Conservation (phyloP, 192 early-diverging fungal genomes). For the Coemansia sp. region DNA sequence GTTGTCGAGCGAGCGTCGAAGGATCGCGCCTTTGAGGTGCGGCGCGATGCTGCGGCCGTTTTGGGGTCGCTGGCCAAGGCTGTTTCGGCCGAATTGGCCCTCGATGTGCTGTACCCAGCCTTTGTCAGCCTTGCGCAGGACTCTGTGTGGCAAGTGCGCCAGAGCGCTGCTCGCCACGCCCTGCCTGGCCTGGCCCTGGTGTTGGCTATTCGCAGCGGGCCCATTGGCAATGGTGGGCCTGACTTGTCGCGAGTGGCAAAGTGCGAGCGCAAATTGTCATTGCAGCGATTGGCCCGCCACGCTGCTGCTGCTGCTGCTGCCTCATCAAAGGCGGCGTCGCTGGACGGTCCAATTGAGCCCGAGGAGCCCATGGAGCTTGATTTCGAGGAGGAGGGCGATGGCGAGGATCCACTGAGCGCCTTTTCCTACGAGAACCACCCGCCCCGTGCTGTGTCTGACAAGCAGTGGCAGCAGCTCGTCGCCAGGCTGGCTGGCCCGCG, state of each 20-base stretch:
- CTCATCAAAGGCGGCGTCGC: background rate
- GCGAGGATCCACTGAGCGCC: constrained; percentile 5
- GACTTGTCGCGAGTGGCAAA: background rate
- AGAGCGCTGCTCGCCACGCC: constrained; percentile 49
- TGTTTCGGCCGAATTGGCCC: constrained; percentile 43
- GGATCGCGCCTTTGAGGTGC: constrained; percentile 47
- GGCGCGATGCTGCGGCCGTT: constrained; percentile 52
- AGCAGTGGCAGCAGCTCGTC: constrained; percentile 50
- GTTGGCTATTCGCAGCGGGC: constrained; percentile 20
- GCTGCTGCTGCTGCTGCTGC: background rate
- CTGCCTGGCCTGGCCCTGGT: constrained; percentile 49
- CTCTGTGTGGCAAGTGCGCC: constrained; percentile 52
- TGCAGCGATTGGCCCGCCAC: constrained; percentile 24
- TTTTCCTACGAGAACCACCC: constrained; percentile 27
- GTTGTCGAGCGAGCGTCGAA: constrained; percentile 46
- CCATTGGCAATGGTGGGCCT: background rate
- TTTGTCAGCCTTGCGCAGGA: constrained; percentile 42
- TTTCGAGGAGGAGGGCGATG: background rate
- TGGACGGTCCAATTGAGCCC: background rate
- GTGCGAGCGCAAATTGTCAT: constrained; percentile 24
- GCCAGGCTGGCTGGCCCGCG: constrained; percentile 43
- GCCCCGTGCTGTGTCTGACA: constrained; percentile 31
- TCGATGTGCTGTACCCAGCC: constrained; percentile 46
- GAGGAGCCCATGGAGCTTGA: background rate
- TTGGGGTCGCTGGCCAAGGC: constrained; percentile 48